A percentile compares a stretch with the other conserved stretches of the same genome.
Conservation (phyloP, 257 asterid genomes). For the Solanum sparsipilum region DNA sequence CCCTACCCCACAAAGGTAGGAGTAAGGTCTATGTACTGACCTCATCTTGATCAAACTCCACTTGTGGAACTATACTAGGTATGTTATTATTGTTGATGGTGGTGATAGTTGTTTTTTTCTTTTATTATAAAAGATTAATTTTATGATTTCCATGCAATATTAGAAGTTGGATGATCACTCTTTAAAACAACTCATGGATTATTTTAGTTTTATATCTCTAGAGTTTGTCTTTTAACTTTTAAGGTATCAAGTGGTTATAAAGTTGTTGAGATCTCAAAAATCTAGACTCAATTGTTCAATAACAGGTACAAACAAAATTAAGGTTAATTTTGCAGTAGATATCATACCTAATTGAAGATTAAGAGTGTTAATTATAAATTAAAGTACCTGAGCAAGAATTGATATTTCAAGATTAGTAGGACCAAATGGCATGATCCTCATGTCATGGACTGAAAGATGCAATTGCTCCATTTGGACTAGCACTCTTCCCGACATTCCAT, state of each 20-base stretch:
- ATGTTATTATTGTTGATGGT: too few relatives aligned
- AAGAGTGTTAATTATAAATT: neutral
- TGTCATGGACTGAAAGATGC: slow-evolving; percentile 28
- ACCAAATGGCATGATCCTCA: slow-evolving; percentile 51
- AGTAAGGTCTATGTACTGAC: neutral
- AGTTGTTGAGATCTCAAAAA: neutral
- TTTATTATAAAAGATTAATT: neutral
- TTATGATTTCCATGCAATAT: neutral
- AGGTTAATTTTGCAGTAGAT: neutral
- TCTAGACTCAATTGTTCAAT: neutral
- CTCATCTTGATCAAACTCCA: neutral
- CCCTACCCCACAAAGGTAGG: neutral
- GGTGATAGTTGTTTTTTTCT: neutral
- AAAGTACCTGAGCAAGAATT: slow-evolving; percentile 38
- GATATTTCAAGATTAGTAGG: slow-evolving; percentile 28
- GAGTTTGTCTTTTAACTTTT: neutral
- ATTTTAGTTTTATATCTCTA: neutral
- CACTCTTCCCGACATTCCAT: slow-evolving; percentile 19
- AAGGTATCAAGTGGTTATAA: neutral
- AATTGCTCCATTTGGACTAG: slow-evolving; percentile 32
- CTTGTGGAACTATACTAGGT: too few relatives aligned
- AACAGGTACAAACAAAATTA: neutral
- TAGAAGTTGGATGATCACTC: neutral
- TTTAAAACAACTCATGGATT: neutral
- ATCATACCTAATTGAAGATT: neutral